Base-by-base conservation (phyloP, 2,329 filamentous ascomycete species). In the Colletotrichum falcatum region DNA sequence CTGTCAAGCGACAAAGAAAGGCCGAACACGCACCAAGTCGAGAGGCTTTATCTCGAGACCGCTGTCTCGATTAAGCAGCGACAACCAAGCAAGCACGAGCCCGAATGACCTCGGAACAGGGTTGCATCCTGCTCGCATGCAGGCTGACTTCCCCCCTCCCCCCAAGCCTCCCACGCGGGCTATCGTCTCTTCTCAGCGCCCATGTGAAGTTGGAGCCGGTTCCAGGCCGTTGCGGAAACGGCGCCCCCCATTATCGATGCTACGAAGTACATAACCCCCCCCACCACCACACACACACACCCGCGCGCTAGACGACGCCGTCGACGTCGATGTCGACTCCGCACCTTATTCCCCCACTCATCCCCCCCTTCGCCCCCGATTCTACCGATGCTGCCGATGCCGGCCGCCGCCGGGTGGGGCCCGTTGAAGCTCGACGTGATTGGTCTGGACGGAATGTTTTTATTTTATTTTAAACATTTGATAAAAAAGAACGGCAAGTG, bases 81-180 rank as follows among this genome's bases (percentile, higher is more conserved):
- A 33, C 18, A 44, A 11, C 11, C 48, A 54, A 39, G 28, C 44
- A 59, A n/a, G 8, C 20, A 26, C 33, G n/a, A 26, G 65, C 23
- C 59, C 59, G 59, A 39, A 39, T 63, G 65, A 63, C 65, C 59
- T 42, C 53, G 39, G 16, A 30, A 44, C 65, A 66, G 65, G 65
- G 65, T 39, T 56, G 65, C 23, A 33, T 66, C 39, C 58, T 42
- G 58, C 59, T 7, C 14, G 42, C 44, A 46, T 55, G 59, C 65
- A 48, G 30, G 49, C 58, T 63, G 65, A 66, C 49, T 6, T 26
- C 20, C 16, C n/a, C n/a, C n/a, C n/a, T n/a, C n/a, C n/a, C n/a
- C n/a, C n/a, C n/a, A n/a, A n/a, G 8, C 9, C 18, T 35, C 35
- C 56, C 46, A 28, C 39, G 39, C 39, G 18, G 18, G 20, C 18